Evolutionary conservation across 1,284 basidiomycete genomes (phyloP), one percentile per base, ranked within the genome.

Genomic region (Ceratobasidium papillatum): DNA sequence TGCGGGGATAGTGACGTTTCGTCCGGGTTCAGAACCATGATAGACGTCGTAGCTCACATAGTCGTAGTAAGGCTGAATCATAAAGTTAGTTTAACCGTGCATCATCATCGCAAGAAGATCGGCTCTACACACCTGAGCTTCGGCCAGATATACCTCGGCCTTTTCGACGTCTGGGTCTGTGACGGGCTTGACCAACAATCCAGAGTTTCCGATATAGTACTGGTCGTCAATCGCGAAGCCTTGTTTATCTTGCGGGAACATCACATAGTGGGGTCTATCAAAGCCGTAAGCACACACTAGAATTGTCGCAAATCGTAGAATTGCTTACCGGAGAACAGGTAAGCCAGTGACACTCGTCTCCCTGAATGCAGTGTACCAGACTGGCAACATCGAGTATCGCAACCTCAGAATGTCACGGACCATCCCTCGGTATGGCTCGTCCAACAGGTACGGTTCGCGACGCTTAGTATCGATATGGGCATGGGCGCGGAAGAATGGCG

Each of bases 401-500:
- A 99, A 84, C 43, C 92, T 88, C 74, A 99, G 85, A 61, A 92
- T 87, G 77, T 94, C 90, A 41, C 92, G 88, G 38, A 99, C 83
- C 54, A 95, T 91, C 45, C 89, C 86, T 83, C 93, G 92, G 84
- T 94, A 91, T 0, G 96, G 95, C 80, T 98, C 92, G 19, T 95
- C 94, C 69, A 94, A 88, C 0, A 99, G 87, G 86, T 92, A 99
- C 0, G 97, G 97, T 82, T 99, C 98, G 61, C 97, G 90, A 52
- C 98, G 90, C 84, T 99, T 99, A 54, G 97, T 98, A 82, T 99
- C 98, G 79, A 98, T 92, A 82, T 99, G 96, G 3, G 97, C 98
- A 82, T 99, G 98, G 0, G 97, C 97, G 69, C 97, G 90, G 91
- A 99, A 97, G 89, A 99, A 99, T 2, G 97, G 97, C 77, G 92